Percentiles rank a stretch among this genome's conserved stretches.
Conservation (phyloP, 1,139 yeast genomes). For the Debaryomycetaceae sp. region DNA sequence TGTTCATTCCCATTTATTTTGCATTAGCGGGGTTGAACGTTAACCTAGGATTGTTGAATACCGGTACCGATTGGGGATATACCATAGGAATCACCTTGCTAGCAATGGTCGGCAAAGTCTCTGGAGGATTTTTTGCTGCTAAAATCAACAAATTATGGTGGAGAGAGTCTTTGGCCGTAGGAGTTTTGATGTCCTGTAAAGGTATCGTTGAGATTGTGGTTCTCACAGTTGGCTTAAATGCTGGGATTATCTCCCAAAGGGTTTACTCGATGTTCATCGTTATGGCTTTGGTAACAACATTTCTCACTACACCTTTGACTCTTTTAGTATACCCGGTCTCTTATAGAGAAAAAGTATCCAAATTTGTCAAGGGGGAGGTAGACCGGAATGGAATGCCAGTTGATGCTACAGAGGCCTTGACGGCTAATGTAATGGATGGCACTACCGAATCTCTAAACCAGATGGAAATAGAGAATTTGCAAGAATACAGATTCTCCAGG, state of each 20-base stretch:
- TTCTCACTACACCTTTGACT: conserved; percentile 71
- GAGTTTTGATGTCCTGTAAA: conserved; percentile 83
- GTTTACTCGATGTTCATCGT: conserved; percentile 77
- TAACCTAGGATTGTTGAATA: conserved; percentile 57
- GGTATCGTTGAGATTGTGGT: conserved; percentile 84
- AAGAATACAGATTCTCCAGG: conserved; percentile 15
- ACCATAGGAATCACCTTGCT: conserved; percentile 60
- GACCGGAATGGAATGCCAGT: conserved; percentile 34
- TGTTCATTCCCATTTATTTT: conserved; percentile 72
- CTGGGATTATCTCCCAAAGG: conserved; percentile 59
- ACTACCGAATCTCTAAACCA: conserved; percentile 5
- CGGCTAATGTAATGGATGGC: conserved; percentile 4
- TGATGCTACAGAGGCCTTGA: conserved; percentile 2
- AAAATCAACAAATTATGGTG: conserved; percentile 57
- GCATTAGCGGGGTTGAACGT: conserved; percentile 74
- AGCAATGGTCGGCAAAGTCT: conserved; percentile 63
- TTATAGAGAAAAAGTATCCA: conserved; percentile 52
- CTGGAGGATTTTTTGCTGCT: conserved; percentile 66
- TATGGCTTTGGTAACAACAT: conserved; percentile 75
- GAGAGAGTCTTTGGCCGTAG: conserved; percentile 74
- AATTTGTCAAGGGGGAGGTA: conserved; percentile 36
- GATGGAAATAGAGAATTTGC: conserved; percentile 4
- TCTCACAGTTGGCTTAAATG: conserved; percentile 66
- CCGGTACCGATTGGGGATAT: conserved; percentile 75
- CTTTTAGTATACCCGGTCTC: conserved; percentile 54